phyloP scores from a whole-genome alignment of 768 basidiomycete genomes.

The Gelatoporia subvermispora region DNA sequence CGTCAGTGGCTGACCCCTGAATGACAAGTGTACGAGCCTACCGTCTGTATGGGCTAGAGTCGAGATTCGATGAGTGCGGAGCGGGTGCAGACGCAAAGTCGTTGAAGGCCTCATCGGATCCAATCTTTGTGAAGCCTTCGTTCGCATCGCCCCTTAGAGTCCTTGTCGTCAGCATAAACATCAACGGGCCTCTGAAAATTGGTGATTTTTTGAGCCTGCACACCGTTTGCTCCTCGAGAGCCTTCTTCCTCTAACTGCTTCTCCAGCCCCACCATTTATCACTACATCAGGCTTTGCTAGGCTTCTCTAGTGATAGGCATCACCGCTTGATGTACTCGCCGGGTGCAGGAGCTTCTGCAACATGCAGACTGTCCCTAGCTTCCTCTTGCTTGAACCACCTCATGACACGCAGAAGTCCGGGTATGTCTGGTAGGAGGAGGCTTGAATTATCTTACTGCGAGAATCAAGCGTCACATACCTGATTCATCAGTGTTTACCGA shows the following conservation, averaged over 20 bases:
- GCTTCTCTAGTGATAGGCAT: too few species aligned
- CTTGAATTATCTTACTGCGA: neutral
- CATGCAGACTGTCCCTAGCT: too few species aligned
- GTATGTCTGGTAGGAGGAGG: constrained; percentile 13
- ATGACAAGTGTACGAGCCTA: constrained; percentile 1
- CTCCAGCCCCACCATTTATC: too few species aligned
- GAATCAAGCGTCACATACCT: constrained; percentile 8
- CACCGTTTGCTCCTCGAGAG: too few species aligned
- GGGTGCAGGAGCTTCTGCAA: too few species aligned
- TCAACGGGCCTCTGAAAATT: too few species aligned
- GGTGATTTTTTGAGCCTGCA: too few species aligned
- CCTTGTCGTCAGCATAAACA: too few species aligned
- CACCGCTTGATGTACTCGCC: too few species aligned
- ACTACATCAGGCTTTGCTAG: too few species aligned
- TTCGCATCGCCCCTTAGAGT: constrained; percentile 7
- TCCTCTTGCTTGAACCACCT: constrained; percentile 45
- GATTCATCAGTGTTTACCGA: constrained; percentile 14
- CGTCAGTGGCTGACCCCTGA: constrained; percentile 2
- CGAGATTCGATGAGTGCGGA: neutral
- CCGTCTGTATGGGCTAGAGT: constrained; percentile 5
- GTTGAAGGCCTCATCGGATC: constrained; percentile 79
- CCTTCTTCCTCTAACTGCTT: too few species aligned
- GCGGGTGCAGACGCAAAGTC: constrained; percentile 64
- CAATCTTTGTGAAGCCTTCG: constrained; percentile 10
- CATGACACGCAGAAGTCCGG: constrained; percentile 61